Percentiles rank a stretch among this genome's conserved stretches.
These are phyloP conservation scores for Diaporthe citri DNA, from an alignment of 2,329 filamentous ascomycete genomes.

Conservation along the genomic window DNA sequence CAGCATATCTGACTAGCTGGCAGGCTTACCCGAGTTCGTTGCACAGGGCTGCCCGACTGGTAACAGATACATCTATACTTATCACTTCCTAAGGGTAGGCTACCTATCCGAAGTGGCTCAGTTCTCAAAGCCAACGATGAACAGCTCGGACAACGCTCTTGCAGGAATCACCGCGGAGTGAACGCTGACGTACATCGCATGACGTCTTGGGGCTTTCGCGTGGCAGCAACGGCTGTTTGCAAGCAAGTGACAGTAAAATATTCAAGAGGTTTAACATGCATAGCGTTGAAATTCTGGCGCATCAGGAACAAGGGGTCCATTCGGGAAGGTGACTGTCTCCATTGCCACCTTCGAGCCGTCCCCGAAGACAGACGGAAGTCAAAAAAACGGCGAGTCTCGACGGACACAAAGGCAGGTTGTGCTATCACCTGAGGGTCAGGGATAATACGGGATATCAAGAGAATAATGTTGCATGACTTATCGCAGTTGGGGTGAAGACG, in stretches of 20 bases:
- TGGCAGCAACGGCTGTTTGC: neutral
- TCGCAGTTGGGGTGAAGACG: too few species aligned
- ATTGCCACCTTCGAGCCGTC: neutral
- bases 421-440: neutral
- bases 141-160: neutral
- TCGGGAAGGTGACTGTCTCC: too few species aligned
- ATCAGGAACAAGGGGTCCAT: neutral
- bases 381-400: neutral
- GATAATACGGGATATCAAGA: neutral
- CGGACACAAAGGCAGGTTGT: neutral
- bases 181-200: neutral
- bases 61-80: neutral
- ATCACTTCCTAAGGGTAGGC: neutral
- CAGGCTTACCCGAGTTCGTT: neutral
- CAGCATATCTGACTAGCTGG: neutral
- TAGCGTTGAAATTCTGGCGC: conserved; percentile 58
- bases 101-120: neutral
- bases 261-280: conserved; percentile 47
- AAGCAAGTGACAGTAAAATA: neutral
- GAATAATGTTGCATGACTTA: neutral
- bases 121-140: neutral
- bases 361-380: neutral
- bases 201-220: neutral
- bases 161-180: too few species aligned
- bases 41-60: neutral